Evolutionary conservation across 2,329 filamentous ascomycete genomes (phyloP), one percentile per base, ranked within the genome.

Genomic region (Metarhizium anisopliae): DNA sequence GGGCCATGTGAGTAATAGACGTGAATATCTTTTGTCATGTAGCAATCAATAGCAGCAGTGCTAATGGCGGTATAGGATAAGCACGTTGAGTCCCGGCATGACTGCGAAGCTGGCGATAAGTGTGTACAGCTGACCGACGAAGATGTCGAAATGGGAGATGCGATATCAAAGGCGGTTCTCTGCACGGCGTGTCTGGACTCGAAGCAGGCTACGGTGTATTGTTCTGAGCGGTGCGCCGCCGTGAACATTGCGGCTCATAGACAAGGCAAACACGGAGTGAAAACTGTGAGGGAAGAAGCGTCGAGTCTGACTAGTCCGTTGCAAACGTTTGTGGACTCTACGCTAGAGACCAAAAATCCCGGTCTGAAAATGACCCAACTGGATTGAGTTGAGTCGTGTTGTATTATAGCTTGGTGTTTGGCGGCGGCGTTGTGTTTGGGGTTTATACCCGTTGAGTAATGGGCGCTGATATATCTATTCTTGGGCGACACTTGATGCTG

Each of bases 121-220:
- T 78, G 76, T 57, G 62, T 70, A n/a, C 70, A 69, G 55, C 62
- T 72, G 10, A 58, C 61, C 6, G 73, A 76, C 11, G 67, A 73
- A 36, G 73, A 75, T 25, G 67, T 66, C 1, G 67, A 69, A 20
- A 76, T 75, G 74, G 67, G 63, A 11, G 68, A 68, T 14, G 61
- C 59, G n/a, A 56, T 56, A 1, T 60, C 59, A 2, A 57, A 60
- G 3, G 60, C 70, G 2, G 69, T 75, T 8, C 67, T 71, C 20
- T 79, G 76, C 60, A 69, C 66, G 52, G 70, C 74, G 53, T 79
- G 76, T 53, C 59, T 77, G 1, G 65, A 62, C 5, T 59, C 72
- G 51, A 69, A 70, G 55, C 62, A 66, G n/a, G 62, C 67, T 29
- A 69, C 70, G 0, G 51, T 72, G 6, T 78, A 74, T 59, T 79